Evolutionary conservation across 176 grass and related monocot genomes (phyloP).

Genomic region (Pharus latifolius): DNA sequence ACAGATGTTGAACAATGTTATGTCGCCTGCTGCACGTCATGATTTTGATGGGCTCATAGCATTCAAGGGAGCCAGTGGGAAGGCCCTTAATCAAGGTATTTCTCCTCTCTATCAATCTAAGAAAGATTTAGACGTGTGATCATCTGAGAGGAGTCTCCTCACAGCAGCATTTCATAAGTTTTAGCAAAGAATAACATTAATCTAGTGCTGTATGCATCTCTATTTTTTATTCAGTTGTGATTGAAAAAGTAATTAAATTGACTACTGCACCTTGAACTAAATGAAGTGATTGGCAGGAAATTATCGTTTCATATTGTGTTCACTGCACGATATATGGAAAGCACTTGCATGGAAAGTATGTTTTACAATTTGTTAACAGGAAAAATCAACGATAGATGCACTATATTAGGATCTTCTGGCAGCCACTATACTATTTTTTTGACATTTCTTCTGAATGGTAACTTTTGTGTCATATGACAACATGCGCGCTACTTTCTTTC

Average conservation of each 20-base stretch:
- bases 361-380: neutral
- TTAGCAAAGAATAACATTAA: too few species aligned
- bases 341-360: neutral
- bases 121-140: too few species aligned
- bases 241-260: too few species aligned
- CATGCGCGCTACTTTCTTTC: neutral
- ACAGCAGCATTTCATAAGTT: too few species aligned
- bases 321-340: too few species aligned
- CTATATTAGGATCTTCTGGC: neutral
- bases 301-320: too few species aligned
- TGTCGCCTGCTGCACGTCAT: conserved; percentile 28
- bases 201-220: too few species aligned
- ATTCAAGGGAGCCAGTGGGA: conserved; percentile 37
- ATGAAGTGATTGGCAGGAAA: too few species aligned
- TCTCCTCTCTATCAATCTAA: neutral
- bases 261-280: too few species aligned
- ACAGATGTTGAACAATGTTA: conserved; percentile 26
- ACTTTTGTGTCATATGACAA: neutral
- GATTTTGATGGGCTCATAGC: conserved; percentile 43
- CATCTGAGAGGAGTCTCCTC: too few species aligned
- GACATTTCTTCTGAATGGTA: neutral
- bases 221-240: too few species aligned
- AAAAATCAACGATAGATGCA: neutral
- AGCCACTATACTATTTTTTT: neutral
- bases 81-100: conserved; percentile 73